Percentiles rank a stretch among this genome's conserved stretches.
phyloP scores from a whole-genome alignment of 2,329 filamentous ascomycete genomes.

The Tolypocladium endophyticum region DNA sequence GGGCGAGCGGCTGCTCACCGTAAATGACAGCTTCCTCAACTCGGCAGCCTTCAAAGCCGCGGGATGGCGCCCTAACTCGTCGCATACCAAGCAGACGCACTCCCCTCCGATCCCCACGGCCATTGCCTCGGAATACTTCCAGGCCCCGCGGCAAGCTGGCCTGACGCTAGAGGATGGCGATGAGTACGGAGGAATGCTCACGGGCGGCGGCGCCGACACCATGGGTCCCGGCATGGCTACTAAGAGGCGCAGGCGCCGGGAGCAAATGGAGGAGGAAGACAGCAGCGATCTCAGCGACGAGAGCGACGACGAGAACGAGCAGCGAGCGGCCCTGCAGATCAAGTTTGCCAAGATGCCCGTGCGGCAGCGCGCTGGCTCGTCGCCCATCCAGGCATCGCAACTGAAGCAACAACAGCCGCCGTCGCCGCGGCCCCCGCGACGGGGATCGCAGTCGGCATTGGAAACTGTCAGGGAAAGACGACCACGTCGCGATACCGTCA shows the following conservation, averaged over 20 bases:
- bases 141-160: conserved; percentile 52
- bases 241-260: conserved; percentile 54
- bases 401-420: conserved; percentile 46
- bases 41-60: conserved; percentile 73
- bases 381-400: conserved; percentile 63
- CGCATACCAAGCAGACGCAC: conserved; percentile 72
- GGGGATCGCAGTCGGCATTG: conserved; percentile 62
- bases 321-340: conserved; percentile 77
- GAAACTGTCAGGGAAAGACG: conserved; percentile 57
- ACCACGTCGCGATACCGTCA: conserved; percentile 63
- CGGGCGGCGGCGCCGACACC: conserved; percentile 56
- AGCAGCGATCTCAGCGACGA: conserved; percentile 79
- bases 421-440: conserved; percentile 39
- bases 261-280: conserved; percentile 75
- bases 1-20: conserved; percentile 71
- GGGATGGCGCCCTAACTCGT: conserved; percentile 65
- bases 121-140: conserved; percentile 75
- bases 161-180: conserved; percentile 59
- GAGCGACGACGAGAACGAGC: conserved; percentile 67
- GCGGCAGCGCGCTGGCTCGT: conserved; percentile 75
- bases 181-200: conserved; percentile 63
- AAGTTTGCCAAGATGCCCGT: conserved; percentile 95
- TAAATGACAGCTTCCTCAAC: conserved; percentile 71
- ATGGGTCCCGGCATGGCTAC: conserved; percentile 57
- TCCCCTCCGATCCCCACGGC: conserved; percentile 79